Conservation (phyloP, 768 basidiomycete species). For the Calvatia gigantea region DNA sequence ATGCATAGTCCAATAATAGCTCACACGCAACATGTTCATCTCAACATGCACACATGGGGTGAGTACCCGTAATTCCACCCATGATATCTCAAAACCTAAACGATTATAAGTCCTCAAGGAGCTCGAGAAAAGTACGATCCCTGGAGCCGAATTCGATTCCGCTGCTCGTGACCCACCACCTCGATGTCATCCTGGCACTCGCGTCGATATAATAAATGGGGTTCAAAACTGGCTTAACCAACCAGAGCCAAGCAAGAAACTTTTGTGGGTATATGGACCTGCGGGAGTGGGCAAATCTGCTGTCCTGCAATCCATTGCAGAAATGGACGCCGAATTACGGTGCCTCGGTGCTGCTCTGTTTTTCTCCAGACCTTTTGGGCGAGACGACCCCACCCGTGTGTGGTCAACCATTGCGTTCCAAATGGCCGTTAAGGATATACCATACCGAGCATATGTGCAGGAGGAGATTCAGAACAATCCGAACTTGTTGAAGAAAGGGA, state of each 20-base stretch:
- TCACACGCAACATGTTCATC: not conserved
- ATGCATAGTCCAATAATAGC: not conserved
- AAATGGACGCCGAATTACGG: not conserved
- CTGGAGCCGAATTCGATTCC: conserved; percentile 1
- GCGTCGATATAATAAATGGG: not conserved
- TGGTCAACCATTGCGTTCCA: not conserved
- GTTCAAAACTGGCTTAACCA: not conserved
- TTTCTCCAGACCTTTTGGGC: not conserved
- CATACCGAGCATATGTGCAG: not conserved
- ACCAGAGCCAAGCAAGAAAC: not conserved
- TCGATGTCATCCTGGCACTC: conserved; percentile 12
- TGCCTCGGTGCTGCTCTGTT: not conserved
- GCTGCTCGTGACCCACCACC: conserved; percentile 7
- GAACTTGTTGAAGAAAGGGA: not conserved
- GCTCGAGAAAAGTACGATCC: not conserved
- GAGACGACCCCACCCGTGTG: not conserved
- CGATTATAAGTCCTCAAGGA: not conserved
- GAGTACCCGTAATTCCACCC: no score
- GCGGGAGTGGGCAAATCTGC: conserved; percentile 18
- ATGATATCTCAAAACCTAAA: no score
- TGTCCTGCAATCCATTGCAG: conserved; percentile 12
- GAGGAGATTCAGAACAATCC: not conserved
- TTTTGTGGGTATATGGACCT: conserved; percentile 13
- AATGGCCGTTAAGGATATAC: not conserved
- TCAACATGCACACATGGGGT: not conserved